Base-by-base conservation (phyloP, 2,329 filamentous ascomycete genomes). In the Fusarium marasasianum region DNA sequence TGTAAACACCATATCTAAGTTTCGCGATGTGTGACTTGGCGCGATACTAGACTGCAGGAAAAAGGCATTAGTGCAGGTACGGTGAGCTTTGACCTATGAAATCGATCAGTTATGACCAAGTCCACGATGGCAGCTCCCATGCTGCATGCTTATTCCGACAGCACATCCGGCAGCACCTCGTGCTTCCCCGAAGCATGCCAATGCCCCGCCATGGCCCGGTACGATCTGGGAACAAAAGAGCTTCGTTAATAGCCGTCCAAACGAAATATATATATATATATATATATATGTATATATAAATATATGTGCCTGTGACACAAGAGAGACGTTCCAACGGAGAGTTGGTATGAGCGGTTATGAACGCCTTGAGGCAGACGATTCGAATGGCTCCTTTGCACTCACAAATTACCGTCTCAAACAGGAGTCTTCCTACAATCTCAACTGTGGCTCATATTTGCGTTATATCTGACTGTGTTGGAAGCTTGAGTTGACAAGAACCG, bases 41-140 rank as follows among this genome's bases (percentile, higher is more conserved):
- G 51, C 65, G 67, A 70, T 74, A 59, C 59, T 38, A 59, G 55
- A 67, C 60, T 75, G 66, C 74, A 75, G 66, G 47, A 45, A 67
- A 72, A 37, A 56, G 55, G 24, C 48, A 60, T 69, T 78, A 76
- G 76, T 74, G 76, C 69, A 78, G 76, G 76, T 65, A 77, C 76
- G 29, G 44, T 57, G 41, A 57, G 56, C 55, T 64, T 54, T 48
- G 55, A 24, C 74, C 71, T 63, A 67, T 68, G 53, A 54, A 73
- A 69, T 63, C 54, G 59, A 61, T 50, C 66, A 61, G 22, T 65
- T 62, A 41, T 60, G 57, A 45, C 38, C 37, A 66, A 65, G 45
- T 60, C 66, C 66, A 66, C 64, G 63, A 72, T 66, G 62, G 35
- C 44, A 68, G 63, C 64, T 71, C 57, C 57, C 43, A 71, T 69